phyloP scores from a whole-genome alignment of 2,329 filamentous ascomycete genomes.

The Ophiocordyceps camponoti-saundersi region DNA sequence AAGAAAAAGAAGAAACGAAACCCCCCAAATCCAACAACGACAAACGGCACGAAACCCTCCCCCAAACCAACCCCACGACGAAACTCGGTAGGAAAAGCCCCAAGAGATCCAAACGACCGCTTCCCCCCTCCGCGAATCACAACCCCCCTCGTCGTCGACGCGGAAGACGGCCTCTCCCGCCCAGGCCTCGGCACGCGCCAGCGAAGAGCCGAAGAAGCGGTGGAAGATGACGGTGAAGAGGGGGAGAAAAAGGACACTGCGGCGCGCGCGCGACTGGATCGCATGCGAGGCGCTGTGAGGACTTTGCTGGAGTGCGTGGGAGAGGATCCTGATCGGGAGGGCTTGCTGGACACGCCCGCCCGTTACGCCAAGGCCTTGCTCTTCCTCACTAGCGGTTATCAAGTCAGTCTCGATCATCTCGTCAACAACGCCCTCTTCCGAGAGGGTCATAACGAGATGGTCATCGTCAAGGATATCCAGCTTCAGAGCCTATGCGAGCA shows the following conservation, averaged over 20 bases:
- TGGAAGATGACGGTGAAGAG: too few species aligned
- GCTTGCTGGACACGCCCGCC: constrained; percentile 52
- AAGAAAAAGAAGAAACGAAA: background rate
- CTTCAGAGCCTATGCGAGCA: constrained; percentile 92
- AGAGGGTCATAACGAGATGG: constrained; percentile 91
- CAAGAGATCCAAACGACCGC: background rate
- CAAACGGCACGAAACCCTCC: background rate
- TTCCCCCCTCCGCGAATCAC: background rate
- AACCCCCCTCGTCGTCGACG: constrained; percentile 37
- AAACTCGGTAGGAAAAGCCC: background rate
- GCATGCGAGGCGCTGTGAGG: constrained; percentile 43
- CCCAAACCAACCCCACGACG: background rate
- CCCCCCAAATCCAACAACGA: background rate
- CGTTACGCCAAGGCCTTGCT: constrained; percentile 92
- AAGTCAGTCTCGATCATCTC: constrained; percentile 81
- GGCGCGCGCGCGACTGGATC: constrained; percentile 32
- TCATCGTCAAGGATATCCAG: constrained; percentile 96
- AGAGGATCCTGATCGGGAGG: constrained; percentile 49
- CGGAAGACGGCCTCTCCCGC: constrained; percentile 10
- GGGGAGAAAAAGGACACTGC: constrained; percentile 6
- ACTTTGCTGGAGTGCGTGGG: constrained; percentile 53
- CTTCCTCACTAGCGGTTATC: constrained; percentile 92
- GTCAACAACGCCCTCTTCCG: constrained; percentile 92
- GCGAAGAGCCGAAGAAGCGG: constrained; percentile 34
- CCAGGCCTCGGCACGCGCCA: constrained; percentile 46